Base-by-base conservation (phyloP, 768 basidiomycete genomes). In the Clitopilus hobsonii region DNA sequence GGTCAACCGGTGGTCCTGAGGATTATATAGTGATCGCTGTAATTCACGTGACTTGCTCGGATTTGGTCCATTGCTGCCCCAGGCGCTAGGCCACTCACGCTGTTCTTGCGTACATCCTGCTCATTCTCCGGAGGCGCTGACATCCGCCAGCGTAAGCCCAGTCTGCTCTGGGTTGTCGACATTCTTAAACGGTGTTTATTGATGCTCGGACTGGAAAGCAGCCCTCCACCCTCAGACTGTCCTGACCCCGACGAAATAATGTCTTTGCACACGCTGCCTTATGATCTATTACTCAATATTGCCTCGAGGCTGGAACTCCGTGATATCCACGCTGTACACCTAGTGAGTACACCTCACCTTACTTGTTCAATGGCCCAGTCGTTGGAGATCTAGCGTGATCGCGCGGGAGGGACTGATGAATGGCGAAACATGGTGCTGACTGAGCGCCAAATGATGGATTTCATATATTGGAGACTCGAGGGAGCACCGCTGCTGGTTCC, bases 251-350 rank as follows among this genome's bases (percentile, higher is more conserved):
- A 47, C 53, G 53, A 54, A 29, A 18, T 27, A 30, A 30, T 30
- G 30, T 54, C 53, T n/a, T n/a, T 56, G 73, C 71, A 4, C n/a
- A 45, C 18, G n/a, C 72, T 89, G 18, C 87, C 87, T 0, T 88
- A 88, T 67, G 88, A 89, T 71, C 72, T 89, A 18, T 65, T 89
- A 41, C 76, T 89, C 54, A 84, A 85, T 71, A 80, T 89, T 65
- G 79, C 84, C 4, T 76, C 75, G 38, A 80, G 82, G 68, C 77
- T 89, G 27, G 76, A 84, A 59, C 69, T 85, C 60, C 69, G 68
- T 47, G 87, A 88, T 67, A 74, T 89, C 18, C 78, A 82, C 64
- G 67, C 77, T 48, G 67, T 89, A 6, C 85, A 87, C 63, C 63
- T 78, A 54, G 87, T 88, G 68, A 76, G 85, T 72, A 3, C 4